Conservation (phyloP, 768 basidiomycete genomes). For the Naematelia aurantialba region DNA sequence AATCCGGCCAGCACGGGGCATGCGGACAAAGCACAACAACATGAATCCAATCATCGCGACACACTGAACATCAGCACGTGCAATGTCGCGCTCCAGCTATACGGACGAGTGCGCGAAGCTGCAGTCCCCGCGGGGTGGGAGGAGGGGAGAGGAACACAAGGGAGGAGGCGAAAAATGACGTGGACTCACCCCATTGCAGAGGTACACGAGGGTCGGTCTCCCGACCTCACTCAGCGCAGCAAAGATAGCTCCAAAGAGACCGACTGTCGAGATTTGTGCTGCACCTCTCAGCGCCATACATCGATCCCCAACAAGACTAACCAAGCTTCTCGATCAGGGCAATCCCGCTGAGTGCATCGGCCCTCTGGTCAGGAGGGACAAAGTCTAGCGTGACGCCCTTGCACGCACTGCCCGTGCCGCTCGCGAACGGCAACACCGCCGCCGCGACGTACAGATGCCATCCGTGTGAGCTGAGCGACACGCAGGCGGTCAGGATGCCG, state of each 20-base stretch:
- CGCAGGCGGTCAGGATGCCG: conserved; percentile 34
- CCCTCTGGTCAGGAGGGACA: conserved; percentile 32
- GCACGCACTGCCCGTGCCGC: conserved; percentile 44
- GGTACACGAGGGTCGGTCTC: conserved; percentile 31
- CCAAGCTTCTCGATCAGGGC: conserved; percentile 45
- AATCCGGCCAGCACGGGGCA: conserved; percentile 21
- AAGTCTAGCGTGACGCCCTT: conserved; percentile 50
- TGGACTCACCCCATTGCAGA: conserved; percentile 41
- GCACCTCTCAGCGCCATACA: too few relatives aligned
- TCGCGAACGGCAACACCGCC: conserved; percentile 44
- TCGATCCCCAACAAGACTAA: too few relatives aligned
- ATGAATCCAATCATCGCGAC: conserved; percentile 35
- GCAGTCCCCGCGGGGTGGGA: too few relatives aligned
- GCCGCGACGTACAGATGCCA: conserved; percentile 48
- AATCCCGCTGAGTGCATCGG: conserved; percentile 45
- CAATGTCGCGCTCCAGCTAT: background rate
- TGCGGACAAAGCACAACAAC: conserved; percentile 27
- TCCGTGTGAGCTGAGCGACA: conserved; percentile 24
- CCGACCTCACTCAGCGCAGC: conserved; percentile 30
- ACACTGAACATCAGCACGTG: conserved; percentile 11
- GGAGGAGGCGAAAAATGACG: too few relatives aligned
- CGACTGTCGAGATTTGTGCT: conserved; percentile 36
- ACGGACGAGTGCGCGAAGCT: too few relatives aligned
- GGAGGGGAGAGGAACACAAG: too few relatives aligned
- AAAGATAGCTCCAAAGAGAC: conserved; percentile 35